Base-by-base conservation (phyloP, 306 rosid genomes). In the Dalbergia oliveri region DNA sequence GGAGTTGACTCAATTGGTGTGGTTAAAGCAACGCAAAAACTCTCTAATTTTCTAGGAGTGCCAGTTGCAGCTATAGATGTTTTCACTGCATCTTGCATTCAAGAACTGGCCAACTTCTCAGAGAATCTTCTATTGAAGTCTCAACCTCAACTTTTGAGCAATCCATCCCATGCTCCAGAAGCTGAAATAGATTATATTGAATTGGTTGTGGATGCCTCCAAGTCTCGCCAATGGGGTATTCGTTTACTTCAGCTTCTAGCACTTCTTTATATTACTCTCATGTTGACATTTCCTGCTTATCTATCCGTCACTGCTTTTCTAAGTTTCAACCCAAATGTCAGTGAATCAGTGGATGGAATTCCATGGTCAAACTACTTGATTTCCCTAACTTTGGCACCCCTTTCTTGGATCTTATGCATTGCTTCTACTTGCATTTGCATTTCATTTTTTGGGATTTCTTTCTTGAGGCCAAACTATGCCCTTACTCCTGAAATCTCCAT, bases 361-460 rank as follows among this genome's bases (percentile, higher is more conserved):
- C 78, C 88, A 39, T 82, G 81, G 86, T 72, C 83, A 62, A 76
- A 73, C 39, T 92, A 87, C 73, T 62, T 92, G 70, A 44, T 85
- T 62, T 73, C 92, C 23, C 66, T 94, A 34, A 70, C 80, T 61
- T 43, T 91, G 23, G 92, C 98, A 69, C 98, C 98, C 34, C 87
- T 94, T 79, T 90, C 92, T 74, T 94, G 98, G 98, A 91, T 94
- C 83, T 87, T 91, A 56, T 94, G 98, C 93, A 92, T 94, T 19
- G 86, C 75, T 56, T 88, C 89, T 47, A 89, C 94, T 44, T 87
- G 97, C 88, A 72, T 88, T 84, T 85, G 82, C 84, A 84, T 94
- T 51, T 84, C 94, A 47, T 49, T 94, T 77, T 80, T 94, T 8
- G 98, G 98, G 26, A 92, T 78, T 77, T 91, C 97, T 51, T 92